Percentiles rank a stretch among this genome's conserved stretches.
These are phyloP conservation scores for Chrysoporthe deuterocubensis DNA, from an alignment of 2,329 filamentous ascomycete species.

Conservation along the genomic window DNA sequence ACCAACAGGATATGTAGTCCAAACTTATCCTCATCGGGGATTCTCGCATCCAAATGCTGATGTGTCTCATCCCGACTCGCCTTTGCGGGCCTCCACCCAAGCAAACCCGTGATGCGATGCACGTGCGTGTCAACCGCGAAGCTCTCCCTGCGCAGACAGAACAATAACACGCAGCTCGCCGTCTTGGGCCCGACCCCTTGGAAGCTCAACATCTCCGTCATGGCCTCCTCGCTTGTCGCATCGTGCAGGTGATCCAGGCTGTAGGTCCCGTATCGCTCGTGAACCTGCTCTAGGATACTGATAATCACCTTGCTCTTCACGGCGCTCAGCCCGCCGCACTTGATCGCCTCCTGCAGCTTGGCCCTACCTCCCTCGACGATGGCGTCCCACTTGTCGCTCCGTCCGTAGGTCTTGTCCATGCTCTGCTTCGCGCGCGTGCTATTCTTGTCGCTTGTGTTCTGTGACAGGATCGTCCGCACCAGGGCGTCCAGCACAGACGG, in stretches of 20 bases:
- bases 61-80: constrained; percentile 51
- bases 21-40: constrained; percentile 55
- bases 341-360: constrained; percentile 63
- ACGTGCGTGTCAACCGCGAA: constrained; percentile 61
- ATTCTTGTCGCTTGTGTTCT: constrained; percentile 56
- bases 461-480: constrained; percentile 56
- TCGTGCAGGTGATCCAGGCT: constrained; percentile 54
- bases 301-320: constrained; percentile 78
- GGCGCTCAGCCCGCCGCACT: constrained; percentile 70
- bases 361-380: constrained; percentile 46
- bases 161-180: constrained; percentile 56
- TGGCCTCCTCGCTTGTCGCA: constrained; percentile 49
- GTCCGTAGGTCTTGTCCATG: constrained; percentile 50
- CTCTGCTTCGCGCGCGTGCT: constrained; percentile 63
- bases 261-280: constrained; percentile 46
- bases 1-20: constrained; percentile 54
- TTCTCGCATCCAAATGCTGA: constrained; percentile 51
- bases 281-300: constrained; percentile 67
- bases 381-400: constrained; percentile 47
- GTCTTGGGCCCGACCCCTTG: constrained; percentile 59
- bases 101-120: constrained; percentile 50
- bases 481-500: constrained; percentile 57
- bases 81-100: constrained; percentile 52
- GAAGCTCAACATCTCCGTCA: constrained; percentile 54
- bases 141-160: constrained; percentile 51